A percentile compares a stretch with the other conserved stretches of the same genome.
Conservation (phyloP, 371 early-diverging fungal genomes). For the Nematocida ausubeli region DNA sequence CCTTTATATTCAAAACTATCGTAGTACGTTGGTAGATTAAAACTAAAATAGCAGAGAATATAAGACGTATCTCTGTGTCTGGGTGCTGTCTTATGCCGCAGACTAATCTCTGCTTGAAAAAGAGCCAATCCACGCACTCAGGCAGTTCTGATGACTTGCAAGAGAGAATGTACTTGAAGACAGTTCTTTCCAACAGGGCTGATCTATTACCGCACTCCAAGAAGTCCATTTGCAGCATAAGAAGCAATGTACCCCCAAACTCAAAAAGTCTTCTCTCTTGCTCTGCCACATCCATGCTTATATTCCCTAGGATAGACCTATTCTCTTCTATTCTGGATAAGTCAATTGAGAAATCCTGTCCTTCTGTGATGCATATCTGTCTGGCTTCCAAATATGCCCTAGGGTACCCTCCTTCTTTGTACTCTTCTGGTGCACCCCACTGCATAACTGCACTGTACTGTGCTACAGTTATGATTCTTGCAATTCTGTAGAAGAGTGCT, state of each 20-base stretch:
- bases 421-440: constrained; percentile 12
- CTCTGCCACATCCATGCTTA: background rate
- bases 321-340: constrained; percentile 24
- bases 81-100: constrained; percentile 9
- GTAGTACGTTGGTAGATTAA: background rate
- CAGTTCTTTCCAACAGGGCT: constrained; percentile 11
- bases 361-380: constrained; percentile 1
- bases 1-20: background rate
- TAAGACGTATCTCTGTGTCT: constrained; percentile 10
- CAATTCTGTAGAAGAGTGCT: constrained; percentile 6
- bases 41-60: constrained; percentile 20
- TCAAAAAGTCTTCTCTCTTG: background rate
- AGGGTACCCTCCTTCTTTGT: background rate
- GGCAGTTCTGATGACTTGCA: background rate
- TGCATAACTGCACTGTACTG: background rate
- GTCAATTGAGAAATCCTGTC: constrained; percentile 25
- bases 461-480: constrained; percentile 7
- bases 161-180: constrained; percentile 5
- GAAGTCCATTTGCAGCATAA: constrained; percentile 33
- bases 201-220: constrained; percentile 30
- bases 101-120: constrained; percentile 31
- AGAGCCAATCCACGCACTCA: background rate
- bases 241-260: background rate
- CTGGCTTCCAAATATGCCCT: constrained; percentile 15
- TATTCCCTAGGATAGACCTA: background rate